Base-by-base conservation (phyloP, 306 rosid species). In the Aeschynomene evenia region DNA sequence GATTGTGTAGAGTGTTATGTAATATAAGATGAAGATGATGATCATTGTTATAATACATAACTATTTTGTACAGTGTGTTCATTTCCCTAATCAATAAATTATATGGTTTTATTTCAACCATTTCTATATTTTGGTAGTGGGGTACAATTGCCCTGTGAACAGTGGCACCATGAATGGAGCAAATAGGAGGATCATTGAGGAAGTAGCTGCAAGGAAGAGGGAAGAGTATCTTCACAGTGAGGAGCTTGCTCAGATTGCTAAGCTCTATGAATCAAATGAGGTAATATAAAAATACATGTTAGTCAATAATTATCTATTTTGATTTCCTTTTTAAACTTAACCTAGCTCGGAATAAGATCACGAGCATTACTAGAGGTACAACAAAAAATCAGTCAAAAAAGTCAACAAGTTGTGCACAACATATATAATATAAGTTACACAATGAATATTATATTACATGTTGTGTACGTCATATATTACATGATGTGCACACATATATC, bases 111-210 rank as follows among this genome's bases (percentile, higher is more conserved):
- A 7, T 12, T 40, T 19, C 15, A n/a, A 61, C 66, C 58, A 50
- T 42, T 28, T 2, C 5, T 28, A 4, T 28, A 1, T 28, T 20
- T 71, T 74, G 37, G 37, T 11, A 92, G 98, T 87, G 96, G 95
- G 98, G 14, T 88, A 87, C 84, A 68, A 43, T 55, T 81, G 28
- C 60, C 37, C 13, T 1, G 73, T 84, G 80, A 76, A 84, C 42
- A 55, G 70, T 11, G 26, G 28, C 56, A 49, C 9, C 1, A 71
- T 84, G 80, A 76, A 83, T 36, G 91, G 85, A 63, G 75, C 73
- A 2, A 92, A 83, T 64, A 54, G 80, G 33, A 77, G 69, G 64
- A 49, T 79, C 19, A 33, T 84, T 12, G 82, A 74, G 29, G 75
- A n/a, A 73, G 79, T 72, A 70, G 71, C 79, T 24, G 78, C 73